Evolutionary conservation across 768 basidiomycete genomes (phyloP), one percentile per base, ranked within the genome.

Genomic region (Agaricus blazei): DNA sequence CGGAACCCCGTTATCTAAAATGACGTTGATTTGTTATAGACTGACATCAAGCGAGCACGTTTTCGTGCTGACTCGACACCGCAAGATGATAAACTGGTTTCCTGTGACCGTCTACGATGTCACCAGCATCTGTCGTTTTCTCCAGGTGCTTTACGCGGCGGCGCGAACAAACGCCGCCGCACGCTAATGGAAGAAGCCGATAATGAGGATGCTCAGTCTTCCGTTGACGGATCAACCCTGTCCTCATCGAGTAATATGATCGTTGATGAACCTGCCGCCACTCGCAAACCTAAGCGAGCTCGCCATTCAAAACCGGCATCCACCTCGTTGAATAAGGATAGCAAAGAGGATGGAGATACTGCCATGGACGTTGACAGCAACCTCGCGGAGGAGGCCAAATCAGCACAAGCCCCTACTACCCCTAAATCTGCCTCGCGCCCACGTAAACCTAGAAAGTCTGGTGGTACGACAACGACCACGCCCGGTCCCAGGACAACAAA

Each of bases 41-140:
- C 80, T 1, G 90, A 91, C 61, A 52, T 68, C 38, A 90, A 81
- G 68, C 87, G 90, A 44, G 90, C 90, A 0, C 77, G 88, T 4
- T 92, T 90, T 72, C 82, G 88, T 48, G 82, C 83, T 4, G 90
- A 92, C 67, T 86, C 90, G 14, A 83, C 85, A 1, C 68, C 73
- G 1, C 69, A 77, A 19, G 73, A 87, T 57, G 90, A 92, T 64
- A 90, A 84, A 65, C 77, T 91, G 53, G 68, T 68, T 1, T 79
- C 86, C 0, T 92, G 90, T 63, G 67, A 75, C 24, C 66, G 68
- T 3, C 62, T 81, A 9, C 76, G 82, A 28, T 91, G 88, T 59
- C 79, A 73, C 54, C 75, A 78, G 29, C 74, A 72, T 8, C 66
- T 63, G 1, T 63, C 65, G 7, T 63, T 68, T 8, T 58, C 56